Base-by-base conservation (phyloP, 805 yeast species). In the Saturnispora besseyi region DNA sequence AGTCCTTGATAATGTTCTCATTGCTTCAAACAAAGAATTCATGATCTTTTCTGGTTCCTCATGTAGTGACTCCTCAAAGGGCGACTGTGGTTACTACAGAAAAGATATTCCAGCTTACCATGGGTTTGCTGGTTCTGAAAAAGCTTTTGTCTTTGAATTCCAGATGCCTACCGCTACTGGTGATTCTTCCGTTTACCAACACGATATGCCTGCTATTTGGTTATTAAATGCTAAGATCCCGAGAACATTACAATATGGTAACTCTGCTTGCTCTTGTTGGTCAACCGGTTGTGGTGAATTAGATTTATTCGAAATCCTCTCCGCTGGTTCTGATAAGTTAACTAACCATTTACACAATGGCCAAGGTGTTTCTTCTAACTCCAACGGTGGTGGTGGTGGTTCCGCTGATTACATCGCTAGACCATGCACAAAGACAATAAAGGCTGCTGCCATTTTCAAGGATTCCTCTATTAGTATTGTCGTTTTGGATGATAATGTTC, bases 261-360 rank as follows among this genome's bases (percentile, higher is more conserved):
- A 73, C 53, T 66, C 82, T 26, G 65, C 77, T 21, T 93, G 98
- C 76, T 88, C 97, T 34, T 93, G 99, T 78, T 93, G 99, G 99
- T 61, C 78, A 48, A 77, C 95, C 49, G 98, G 98, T 54, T 93
- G 99, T 73, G 99, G 99, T 74, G 99, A 93, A 76, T 75, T 93
- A 62, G 99, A 93, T 71, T 75, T 89, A 62, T 93, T 91, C 62
- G 99, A 93, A 78, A 76, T 91, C 59, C 77, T 93, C 59, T 72
- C 81, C 54, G 58, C 84, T 33, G 96, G 96, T 58, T 80, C 87
- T 55, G 71, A 74, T 65, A 81, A 82, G 66, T 73, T 90, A 67
- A 82, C 85, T 60, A 73, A 87, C 51, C 93, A 88, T 65, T 71
- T 91, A 61, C 98, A 91, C 73, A 80, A 77, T 64, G 87, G 85